Evolutionary conservation across 73 alveolate genomes (phyloP).

Genomic region (Paramecium primaurelia): DNA sequence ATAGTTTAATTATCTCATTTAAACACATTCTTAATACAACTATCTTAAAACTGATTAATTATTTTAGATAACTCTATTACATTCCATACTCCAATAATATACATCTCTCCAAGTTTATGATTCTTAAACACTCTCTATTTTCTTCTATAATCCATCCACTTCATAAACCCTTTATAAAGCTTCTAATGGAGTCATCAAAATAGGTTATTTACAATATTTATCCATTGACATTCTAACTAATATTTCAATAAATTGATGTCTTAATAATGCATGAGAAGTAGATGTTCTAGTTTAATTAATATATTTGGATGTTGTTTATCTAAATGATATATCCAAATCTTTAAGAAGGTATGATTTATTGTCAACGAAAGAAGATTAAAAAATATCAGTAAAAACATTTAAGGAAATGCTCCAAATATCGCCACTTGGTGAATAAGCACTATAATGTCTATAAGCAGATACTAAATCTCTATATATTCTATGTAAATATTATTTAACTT

Average conservation of each 20-base stretch:
- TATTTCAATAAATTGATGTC: conserved; percentile 54
- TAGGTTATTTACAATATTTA: conserved; percentile 28
- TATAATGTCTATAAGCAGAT: conserved; percentile 12
- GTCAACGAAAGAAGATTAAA: not conserved
- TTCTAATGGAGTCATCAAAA: conserved; percentile 14
- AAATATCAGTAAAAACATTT: conserved; percentile 27
- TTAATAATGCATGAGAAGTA: conserved; percentile 47
- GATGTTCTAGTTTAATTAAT: not conserved
- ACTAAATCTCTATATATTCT: conserved; percentile 29
- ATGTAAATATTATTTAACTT: not conserved
- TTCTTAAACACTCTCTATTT: conserved; percentile 20
- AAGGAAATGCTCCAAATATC: conserved; percentile 34
- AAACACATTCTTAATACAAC: not conserved
- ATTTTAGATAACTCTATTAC: conserved; percentile 3
- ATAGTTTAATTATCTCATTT: not conserved
- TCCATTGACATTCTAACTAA: conserved; percentile 58
- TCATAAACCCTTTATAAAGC: conserved; percentile 30
- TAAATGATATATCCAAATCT: conserved; percentile 29
- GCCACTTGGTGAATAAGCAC: conserved; percentile 34
- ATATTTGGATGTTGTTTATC: conserved; percentile 26
- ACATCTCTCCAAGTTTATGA: conserved; percentile 55
- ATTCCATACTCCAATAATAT: conserved; percentile 51
- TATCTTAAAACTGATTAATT: not conserved
- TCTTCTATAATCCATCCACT: conserved; percentile 5
- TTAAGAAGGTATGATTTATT: not conserved